A percentile compares a stretch with the other conserved stretches of the same genome.
These are phyloP conservation scores for Pezicula radicicola DNA, from an alignment of 2,329 filamentous ascomycete species.

Conservation along the genomic window DNA sequence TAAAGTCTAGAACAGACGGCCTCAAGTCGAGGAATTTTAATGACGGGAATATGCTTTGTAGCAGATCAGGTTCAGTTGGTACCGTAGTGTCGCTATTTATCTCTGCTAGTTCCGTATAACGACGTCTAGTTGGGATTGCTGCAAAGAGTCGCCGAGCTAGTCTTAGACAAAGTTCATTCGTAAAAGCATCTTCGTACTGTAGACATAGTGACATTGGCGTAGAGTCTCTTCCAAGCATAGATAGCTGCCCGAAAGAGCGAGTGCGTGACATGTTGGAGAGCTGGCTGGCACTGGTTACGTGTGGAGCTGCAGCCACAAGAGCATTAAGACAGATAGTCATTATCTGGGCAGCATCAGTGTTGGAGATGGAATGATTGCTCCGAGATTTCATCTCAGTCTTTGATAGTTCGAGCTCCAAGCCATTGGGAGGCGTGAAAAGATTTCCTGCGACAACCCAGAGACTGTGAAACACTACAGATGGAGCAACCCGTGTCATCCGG, in stretches of 20 bases:
- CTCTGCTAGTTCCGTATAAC: slow-evolving; percentile 25
- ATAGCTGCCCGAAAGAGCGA: slow-evolving; percentile 38
- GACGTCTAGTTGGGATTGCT: slow-evolving; percentile 40
- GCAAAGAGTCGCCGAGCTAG: slow-evolving; percentile 56
- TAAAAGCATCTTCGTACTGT: slow-evolving; percentile 61
- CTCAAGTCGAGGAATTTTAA: slow-evolving; percentile 25
- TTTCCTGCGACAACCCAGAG: slow-evolving; percentile 59
- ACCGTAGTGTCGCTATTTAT: slow-evolving; percentile 19
- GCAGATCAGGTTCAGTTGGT: slow-evolving; percentile 18
- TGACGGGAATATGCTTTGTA: slow-evolving; percentile 42
- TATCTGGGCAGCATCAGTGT: slow-evolving; percentile 23
- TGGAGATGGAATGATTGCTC: slow-evolving; percentile 16
- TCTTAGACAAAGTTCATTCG: slow-evolving; percentile 56
- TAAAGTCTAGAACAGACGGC: slow-evolving; percentile 40
- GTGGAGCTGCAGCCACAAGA: slow-evolving; percentile 54
- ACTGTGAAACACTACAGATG: slow-evolving; percentile 59
- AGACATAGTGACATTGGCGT: slow-evolving; percentile 48
- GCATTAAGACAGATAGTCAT: slow-evolving; percentile 60
- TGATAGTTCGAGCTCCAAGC: slow-evolving; percentile 14
- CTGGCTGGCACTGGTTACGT: slow-evolving; percentile 21
- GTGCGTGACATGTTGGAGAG: slow-evolving; percentile 60
- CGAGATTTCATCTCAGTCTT: slow-evolving; percentile 19
- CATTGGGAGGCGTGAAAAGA: slow-evolving; percentile 52
- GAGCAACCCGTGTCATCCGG: slow-evolving; percentile 53
- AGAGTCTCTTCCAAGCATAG: slow-evolving; percentile 43